Conservation (phyloP, 2,329 filamentous ascomycete species). For the Aspergillus puulaauensis region DNA sequence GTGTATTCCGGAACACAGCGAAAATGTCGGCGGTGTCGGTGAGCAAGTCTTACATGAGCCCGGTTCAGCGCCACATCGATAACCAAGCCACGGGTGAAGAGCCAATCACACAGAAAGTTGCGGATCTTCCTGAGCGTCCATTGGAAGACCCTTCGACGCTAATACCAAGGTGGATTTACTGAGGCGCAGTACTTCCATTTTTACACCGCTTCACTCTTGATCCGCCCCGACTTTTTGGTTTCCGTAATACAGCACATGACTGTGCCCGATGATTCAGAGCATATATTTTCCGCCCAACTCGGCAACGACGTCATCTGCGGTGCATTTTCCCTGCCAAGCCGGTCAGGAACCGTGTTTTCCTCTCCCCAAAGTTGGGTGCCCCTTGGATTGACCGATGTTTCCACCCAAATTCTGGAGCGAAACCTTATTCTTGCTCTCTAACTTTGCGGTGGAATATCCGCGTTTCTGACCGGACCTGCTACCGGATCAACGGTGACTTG, state of each 20-base stretch:
- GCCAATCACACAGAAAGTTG: conserved; percentile 17
- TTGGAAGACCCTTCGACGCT: conserved; percentile 18
- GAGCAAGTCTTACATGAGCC: conserved; percentile 10
- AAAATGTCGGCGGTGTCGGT: conserved; percentile 16
- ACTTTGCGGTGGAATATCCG: conserved; percentile 9
- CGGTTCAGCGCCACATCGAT: conserved; percentile 19
- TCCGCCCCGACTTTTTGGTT: background rate
- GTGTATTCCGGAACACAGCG: conserved; percentile 12
- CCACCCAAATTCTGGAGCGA: conserved; percentile 7
- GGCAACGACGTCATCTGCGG: conserved; percentile 1
- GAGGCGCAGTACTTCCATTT: conserved; percentile 22
- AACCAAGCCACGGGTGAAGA: conserved; percentile 19
- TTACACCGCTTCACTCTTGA: conserved; percentile 20
- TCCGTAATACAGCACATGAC: conserved; percentile 8
- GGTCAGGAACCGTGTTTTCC: conserved; percentile 14
- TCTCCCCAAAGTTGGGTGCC: background rate
- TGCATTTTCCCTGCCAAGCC: conserved; percentile 10
- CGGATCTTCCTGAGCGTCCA: conserved; percentile 18
- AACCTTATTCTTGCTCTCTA: conserved; percentile 10
- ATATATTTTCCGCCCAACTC: background rate
- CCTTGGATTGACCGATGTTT: conserved; percentile 18
- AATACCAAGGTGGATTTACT: conserved; percentile 6
- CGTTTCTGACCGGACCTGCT: conserved; percentile 12
- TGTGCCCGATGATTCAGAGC: conserved; percentile 5
- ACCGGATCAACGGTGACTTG: conserved; percentile 1